Evolutionary conservation across 225 moss, liverwort and hornwort species (phyloP), one percentile per base, ranked within the genome.

Genomic region (Antitrichia curtipendula): DNA sequence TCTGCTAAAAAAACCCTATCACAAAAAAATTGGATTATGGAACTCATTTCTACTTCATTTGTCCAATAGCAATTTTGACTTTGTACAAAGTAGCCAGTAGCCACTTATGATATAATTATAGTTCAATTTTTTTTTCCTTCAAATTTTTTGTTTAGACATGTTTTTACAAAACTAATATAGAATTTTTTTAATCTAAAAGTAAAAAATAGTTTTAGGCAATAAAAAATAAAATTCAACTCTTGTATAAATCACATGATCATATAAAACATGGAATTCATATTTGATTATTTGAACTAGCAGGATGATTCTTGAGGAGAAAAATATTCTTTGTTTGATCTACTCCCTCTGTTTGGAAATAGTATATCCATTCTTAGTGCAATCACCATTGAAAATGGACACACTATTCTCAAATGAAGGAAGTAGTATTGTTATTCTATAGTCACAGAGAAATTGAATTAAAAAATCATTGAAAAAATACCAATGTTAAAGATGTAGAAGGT

Each of bases 1-100:
- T 27, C 0, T 27, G 3, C 4, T 65, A 19, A 16, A 41, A 43
- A 3, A 27, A 69, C 0, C 5, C 0, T 16, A 27, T 5, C 5
- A 71, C 6, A 0, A 16, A 27, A 9, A 1, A 16, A 3, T 43
- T 70, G 1, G 43, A 5, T 9, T 16, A 27, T 41, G 2, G 5
- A 3, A 41, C 12, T 41, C 0, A 0, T 5, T 43, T 43, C 16
- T 43, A 71, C 2, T 41, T 70, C 15, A 70, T 70, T 70, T 16
- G 0, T 16, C 16, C 10, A 28, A 28, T 10, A 28, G 17, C 1
- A 17, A 0, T 28, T n/a, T 72, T 10, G 10, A 45, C 17, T 45
- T 72, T 29, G 72, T n/a, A n/a, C n/a, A n/a, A n/a, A 45, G 45
- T 9, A 72, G 28, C n/a, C n/a, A 45, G 45, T 45, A 72, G 17